Evolutionary conservation across 2,329 filamentous ascomycete species (phyloP), one percentile per base, ranked within the genome.

Genomic region (Colletotrichum sp.): DNA sequence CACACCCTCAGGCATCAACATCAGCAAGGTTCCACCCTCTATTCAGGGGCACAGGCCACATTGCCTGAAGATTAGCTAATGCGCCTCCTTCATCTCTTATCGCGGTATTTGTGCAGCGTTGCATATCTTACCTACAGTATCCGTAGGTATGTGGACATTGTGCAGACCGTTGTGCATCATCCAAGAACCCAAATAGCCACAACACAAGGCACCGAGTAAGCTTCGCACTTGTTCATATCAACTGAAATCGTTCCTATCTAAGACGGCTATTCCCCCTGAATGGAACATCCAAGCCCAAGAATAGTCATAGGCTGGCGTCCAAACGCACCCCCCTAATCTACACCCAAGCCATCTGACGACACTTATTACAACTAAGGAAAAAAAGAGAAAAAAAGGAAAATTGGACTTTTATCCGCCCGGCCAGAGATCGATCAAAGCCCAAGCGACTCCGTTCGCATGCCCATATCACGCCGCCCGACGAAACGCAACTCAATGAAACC

Each of bases 1-100:
- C 39, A 64, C 66, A 66, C 75, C 39, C 29, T 71, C 59, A 75
- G 75, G 75, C 75, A 77, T 71, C 75, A 63, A 71, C n/a, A 15
- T 8, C 13, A 34, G 22, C 71, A 63, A 57, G 72, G 72, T 65
- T 65, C n/a, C 49, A n/a, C 27, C 25, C 12, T 36, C 44, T 57
- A 30, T 32, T 75, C 52, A 77, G 25, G 49, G 39, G 75, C 75
- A 77, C 75, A 71, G 66, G 66, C 66, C 75, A 77, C 66, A 65
- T 69, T 25, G 27, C 25, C 29, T 25, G 32, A 12, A 39, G 69
- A 68, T 75, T 76, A 69, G 8, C 9, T 16, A 6, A 32, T n/a
- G 30, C 6, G 44, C 11, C n/a, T 22, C n/a, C 67, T 62, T 62
- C 22, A 62, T 62, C 55, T 67, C 64, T 67, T 67, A 25, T 55